Base-by-base conservation (phyloP, 2,329 filamentous ascomycete genomes). In the Fusarium ambrosium region DNA sequence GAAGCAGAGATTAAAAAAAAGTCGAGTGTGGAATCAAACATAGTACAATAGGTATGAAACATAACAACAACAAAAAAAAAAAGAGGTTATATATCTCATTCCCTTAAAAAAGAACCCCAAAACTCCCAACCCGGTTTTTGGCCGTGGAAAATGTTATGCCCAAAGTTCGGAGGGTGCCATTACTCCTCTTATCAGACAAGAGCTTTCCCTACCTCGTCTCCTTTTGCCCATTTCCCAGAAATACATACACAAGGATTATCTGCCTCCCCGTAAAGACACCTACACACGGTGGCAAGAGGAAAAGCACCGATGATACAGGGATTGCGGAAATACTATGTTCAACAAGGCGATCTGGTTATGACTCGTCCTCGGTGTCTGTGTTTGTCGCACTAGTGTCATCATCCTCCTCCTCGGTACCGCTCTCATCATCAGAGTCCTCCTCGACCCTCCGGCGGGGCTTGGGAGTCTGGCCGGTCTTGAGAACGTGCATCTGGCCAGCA, bases 401-500 rank as follows among this genome's bases (percentile, higher is more conserved):
- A 79, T 87, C 90, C 79, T 92, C 92, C 70, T 97, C 94, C 18
- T 85, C 85, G 13, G 92, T 95, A 73, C 94, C 93, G 73, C 94
- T 97, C 86, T 97, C 95, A 24, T 95, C 95, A 62, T 94, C 92
- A 65, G 90, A 92, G 56, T 93, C 91, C 3, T 90, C 89, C 56
- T 85, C 83, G 29, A 80, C 84, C 68, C 87, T 89, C 81, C 87
- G 87, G 81, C 86, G 88, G 78, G 90, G 89, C 86, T 91, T 91
- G 9, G 89, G 84, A 43, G 89, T 86, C 37, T 85, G 86, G 34
- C 91, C 93, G 14, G 92, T 92, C 86, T 97, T 97, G 71, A 97
- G 90, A 14, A 93, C 93, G 72, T 92, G 92, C 94, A 98, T 97
- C 84, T 97, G 94, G 70, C 95, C 95, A 59, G 95, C 95, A 76